A percentile compares a stretch with the other conserved stretches of the same genome.
phyloP scores from a whole-genome alignment of 495 filamentous ascomycete species.

The Tuber melanosporum region DNA sequence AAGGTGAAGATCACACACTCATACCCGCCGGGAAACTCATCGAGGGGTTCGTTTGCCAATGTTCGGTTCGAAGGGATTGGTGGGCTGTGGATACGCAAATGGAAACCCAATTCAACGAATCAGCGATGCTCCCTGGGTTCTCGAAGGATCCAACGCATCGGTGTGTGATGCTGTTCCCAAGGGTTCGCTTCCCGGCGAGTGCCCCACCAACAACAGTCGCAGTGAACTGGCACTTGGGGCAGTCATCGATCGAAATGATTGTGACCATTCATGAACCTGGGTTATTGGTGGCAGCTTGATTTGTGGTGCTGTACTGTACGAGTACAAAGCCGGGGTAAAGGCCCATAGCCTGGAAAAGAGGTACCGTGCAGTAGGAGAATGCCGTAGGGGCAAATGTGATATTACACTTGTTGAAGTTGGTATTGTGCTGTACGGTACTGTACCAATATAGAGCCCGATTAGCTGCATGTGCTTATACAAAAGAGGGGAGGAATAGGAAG shows the following conservation, averaged over 20 bases:
- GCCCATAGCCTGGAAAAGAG: background rate
- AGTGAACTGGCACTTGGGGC: background rate
- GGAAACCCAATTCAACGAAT: background rate
- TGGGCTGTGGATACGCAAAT: background rate
- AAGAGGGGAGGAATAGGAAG: background rate
- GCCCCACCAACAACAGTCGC: background rate
- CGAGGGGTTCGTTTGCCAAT: background rate
- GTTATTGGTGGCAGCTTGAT: background rate
- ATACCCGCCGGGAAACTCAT: background rate
- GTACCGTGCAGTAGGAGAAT: background rate
- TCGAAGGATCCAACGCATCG: slow-evolving; percentile 1
- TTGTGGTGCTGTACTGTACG: background rate
- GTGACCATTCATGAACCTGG: background rate
- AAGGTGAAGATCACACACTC: background rate
- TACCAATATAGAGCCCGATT: background rate
- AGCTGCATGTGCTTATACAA: background rate
- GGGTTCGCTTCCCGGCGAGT: background rate
- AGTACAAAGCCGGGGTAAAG: background rate
- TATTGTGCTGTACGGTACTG: background rate
- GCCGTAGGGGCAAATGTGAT: background rate
- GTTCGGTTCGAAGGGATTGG: background rate
- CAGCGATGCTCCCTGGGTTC: background rate
- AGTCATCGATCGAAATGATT: slow-evolving; percentile 1
- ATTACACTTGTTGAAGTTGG: background rate
- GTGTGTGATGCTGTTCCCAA: background rate